A percentile compares a stretch with the other conserved stretches of the same genome.
Conservation (phyloP, 1,284 basidiomycete genomes). For the Heliocybe sulcata region DNA sequence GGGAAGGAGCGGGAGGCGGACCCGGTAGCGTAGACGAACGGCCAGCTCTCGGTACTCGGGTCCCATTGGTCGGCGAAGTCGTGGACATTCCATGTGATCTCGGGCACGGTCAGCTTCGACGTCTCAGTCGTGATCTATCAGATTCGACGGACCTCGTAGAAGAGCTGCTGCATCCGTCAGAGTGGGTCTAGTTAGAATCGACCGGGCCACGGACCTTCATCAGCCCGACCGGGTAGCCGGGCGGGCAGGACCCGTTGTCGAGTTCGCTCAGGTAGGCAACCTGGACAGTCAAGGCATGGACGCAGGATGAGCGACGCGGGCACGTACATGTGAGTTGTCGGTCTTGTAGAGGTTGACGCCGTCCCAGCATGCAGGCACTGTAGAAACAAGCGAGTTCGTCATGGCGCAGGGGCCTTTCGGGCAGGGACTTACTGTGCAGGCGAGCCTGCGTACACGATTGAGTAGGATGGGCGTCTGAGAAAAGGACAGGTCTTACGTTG, state of each 20-base stretch:
- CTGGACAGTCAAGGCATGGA: slow-evolving; percentile 14
- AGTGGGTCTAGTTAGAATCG: neutral
- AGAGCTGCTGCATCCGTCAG: slow-evolving; percentile 20
- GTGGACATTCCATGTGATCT: slow-evolving; percentile 35
- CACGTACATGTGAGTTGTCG: neutral
- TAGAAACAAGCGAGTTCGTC: neutral
- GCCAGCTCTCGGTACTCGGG: slow-evolving; percentile 26
- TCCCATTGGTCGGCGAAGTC: slow-evolving; percentile 28
- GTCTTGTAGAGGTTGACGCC: slow-evolving; percentile 20
- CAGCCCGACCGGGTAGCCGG: slow-evolving; percentile 33
- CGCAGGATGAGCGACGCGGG: slow-evolving; percentile 22
- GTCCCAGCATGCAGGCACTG: slow-evolving; percentile 44
- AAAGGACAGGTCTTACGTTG: slow-evolving; percentile 17
- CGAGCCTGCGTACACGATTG: neutral
- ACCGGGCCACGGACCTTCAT: slow-evolving; percentile 23
- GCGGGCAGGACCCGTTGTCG: slow-evolving; percentile 40
- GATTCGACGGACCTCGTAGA: slow-evolving; percentile 31
- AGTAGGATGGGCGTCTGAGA: neutral
- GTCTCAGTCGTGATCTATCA: neutral
- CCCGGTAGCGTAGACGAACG: slow-evolving; percentile 36
- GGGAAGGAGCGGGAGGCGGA: slow-evolving; percentile 10
- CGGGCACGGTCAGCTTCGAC: neutral
- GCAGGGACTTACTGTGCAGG: neutral
- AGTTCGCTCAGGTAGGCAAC: slow-evolving; percentile 24
- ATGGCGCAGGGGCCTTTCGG: too few species aligned